Evolutionary conservation across 306 rosid genomes (phyloP).

Genomic region (Gillenia trifoliata): DNA sequence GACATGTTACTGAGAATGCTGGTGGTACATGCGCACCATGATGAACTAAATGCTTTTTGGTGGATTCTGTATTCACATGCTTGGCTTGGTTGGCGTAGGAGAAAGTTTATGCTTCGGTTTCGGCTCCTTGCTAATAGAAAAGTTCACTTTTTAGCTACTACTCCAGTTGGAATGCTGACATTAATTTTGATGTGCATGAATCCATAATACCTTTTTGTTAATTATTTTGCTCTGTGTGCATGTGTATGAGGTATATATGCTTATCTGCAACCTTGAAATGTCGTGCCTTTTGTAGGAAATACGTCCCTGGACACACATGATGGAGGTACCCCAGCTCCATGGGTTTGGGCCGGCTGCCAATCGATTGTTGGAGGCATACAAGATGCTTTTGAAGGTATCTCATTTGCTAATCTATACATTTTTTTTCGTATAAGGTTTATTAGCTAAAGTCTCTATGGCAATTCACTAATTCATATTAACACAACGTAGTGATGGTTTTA

Average conservation of each 20-base stretch:
- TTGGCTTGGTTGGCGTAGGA: not conserved
- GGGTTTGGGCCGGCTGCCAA: constrained; percentile 99
- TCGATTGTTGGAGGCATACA: constrained; percentile 89
- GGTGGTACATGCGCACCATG: not conserved
- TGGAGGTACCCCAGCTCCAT: constrained; percentile 99
- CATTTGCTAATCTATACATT: not conserved
- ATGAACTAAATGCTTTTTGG: not conserved
- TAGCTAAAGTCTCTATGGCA: not conserved
- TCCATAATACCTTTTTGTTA: not conserved
- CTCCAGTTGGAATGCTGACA: not conserved
- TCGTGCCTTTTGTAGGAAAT: constrained; percentile 55
- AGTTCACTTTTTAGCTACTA: not conserved
- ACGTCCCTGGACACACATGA: constrained; percentile 99
- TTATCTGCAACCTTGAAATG: constrained; percentile 1
- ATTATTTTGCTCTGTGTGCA: not conserved
- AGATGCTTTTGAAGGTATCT: constrained; percentile 88
- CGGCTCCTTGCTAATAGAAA: not conserved
- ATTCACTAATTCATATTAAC: not conserved
- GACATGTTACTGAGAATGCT: not conserved
- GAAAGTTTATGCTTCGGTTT: not conserved
- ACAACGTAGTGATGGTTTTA: not conserved
- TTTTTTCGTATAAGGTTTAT: not conserved
- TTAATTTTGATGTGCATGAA: not conserved
- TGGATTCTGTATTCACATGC: not conserved
- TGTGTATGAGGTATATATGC: not conserved